Base-by-base conservation (phyloP, 208 protist genomes). In the Crithidia expoeki region DNA sequence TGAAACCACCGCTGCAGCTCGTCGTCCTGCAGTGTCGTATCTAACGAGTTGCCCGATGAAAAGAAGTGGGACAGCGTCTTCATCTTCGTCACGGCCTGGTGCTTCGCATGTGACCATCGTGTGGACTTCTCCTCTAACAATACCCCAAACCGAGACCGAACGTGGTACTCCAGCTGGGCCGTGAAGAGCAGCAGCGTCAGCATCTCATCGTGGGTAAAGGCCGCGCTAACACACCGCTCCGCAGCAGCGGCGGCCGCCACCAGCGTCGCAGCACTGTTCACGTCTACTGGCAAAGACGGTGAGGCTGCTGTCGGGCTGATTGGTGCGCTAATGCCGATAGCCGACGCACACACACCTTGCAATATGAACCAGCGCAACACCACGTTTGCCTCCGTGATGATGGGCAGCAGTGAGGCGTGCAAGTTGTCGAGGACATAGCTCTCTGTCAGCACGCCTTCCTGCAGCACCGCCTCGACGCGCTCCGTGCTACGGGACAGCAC, bases 281-380 rank as follows among this genome's bases (percentile, higher is more conserved):
- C 19, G 52, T 46, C 58, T 7, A 38, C 59, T 12, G 44, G 60
- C 7, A 72, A 68, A 21, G 83, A 82, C 34, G 56, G 44, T 5
- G 42, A 30, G 7, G 56, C 34, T 1, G 38, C 23, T 6, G 42
- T 52, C 1, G 42, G 27, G 17, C 46, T n/a, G 44, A 23, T 38
- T 38, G 44, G 10, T 1, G 38, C 21, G 33, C 33, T 33, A 6
- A 23, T 11, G 0, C 4, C n/a, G 14, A 34, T 47, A 0, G 55
- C 64, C 19, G 55, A 12, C 4, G 71, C n/a, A 33, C 72, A 77
- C 49, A 67, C 64, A 2, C 79, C 75, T 56, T 98, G 98, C 25
- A 99, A 85, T 28, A 99, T 86, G 34, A 98, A 86, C 96, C 97
- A 99, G 11, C 98, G 88, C 55, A 99, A 71, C 34, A 95, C 92